Conservation (phyloP, 2,329 filamentous ascomycete species). For the Aureobasidium sp. region DNA sequence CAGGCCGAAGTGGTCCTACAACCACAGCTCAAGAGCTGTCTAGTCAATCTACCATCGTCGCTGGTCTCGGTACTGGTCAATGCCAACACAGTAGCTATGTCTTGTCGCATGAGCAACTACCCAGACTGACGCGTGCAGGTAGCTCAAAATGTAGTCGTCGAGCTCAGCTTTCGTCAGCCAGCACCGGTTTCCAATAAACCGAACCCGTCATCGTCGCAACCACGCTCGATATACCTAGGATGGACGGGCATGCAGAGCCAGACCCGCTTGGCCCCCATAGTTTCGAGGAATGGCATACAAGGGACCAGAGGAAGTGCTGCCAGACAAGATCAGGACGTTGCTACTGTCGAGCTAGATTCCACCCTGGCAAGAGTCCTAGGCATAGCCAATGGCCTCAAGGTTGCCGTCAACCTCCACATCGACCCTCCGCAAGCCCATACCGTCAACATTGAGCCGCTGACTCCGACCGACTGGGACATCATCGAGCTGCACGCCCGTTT, state of each 20-base stretch:
- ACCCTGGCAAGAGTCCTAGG: conserved; percentile 73
- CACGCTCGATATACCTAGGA: conserved; percentile 69
- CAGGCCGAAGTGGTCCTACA: conserved; percentile 74
- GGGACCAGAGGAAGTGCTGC: conserved; percentile 38
- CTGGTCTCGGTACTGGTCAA: conserved; percentile 80
- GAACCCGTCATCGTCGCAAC: conserved; percentile 41
- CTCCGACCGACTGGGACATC: conserved; percentile 52
- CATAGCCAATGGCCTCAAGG: conserved; percentile 72
- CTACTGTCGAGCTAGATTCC: conserved; percentile 78
- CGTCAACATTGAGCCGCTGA: conserved; percentile 92
- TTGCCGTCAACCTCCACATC: conserved; percentile 65
- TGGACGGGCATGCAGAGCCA: conserved; percentile 99
- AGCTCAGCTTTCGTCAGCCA: conserved; percentile 68
- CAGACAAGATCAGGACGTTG: conserved; percentile 67
- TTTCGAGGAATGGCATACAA: conserved; percentile 63
- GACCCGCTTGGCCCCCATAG: conserved; percentile 65
- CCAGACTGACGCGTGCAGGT: conserved; percentile 48
- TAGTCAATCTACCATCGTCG: conserved; percentile 83
- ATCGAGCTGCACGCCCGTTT: conserved; percentile 97
- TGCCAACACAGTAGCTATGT: conserved; percentile 68
- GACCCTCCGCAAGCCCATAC: conserved; percentile 89
- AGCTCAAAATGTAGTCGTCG: conserved; percentile 92
- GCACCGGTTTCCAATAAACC: conserved; percentile 38
- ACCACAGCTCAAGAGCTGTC: conserved; percentile 77
- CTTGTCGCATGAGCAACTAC: not conserved